Conservation (phyloP, 2,329 filamentous ascomycete species). For the Penicillium glabrum region DNA sequence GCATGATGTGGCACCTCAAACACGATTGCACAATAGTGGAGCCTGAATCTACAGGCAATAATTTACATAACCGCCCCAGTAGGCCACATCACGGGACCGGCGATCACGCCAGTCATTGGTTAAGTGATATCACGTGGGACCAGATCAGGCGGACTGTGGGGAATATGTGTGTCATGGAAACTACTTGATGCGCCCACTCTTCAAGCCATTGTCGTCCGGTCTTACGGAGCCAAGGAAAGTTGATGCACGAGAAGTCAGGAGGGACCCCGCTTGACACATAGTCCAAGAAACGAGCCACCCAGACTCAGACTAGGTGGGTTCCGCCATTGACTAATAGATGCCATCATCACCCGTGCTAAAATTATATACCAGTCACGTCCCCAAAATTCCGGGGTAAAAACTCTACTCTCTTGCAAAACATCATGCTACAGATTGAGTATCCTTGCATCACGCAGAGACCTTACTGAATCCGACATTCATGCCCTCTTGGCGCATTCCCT, state of each 20-base stretch:
- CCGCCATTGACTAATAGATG: constrained; percentile 15
- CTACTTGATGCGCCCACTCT: not conserved
- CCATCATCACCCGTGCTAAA: constrained; percentile 20
- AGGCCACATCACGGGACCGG: not conserved
- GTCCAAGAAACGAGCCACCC: constrained; percentile 11
- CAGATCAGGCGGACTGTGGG: not conserved
- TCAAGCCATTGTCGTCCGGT: constrained; percentile 10
- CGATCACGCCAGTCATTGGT: not conserved
- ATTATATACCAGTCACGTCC: constrained; percentile 17
- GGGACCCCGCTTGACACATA: constrained; percentile 19
- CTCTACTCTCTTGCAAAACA: constrained; percentile 5
- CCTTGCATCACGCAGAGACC: constrained; percentile 2
- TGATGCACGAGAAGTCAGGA: constrained; percentile 12
- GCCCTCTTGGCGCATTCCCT: constrained; percentile 12
- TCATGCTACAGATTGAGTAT: constrained; percentile 15
- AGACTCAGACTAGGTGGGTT: constrained; percentile 1
- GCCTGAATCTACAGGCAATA: not conserved
- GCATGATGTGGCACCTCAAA: not conserved
- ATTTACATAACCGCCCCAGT: not conserved
- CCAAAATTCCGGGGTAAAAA: constrained; percentile 20
- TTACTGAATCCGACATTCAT: constrained; percentile 9
- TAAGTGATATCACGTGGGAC: constrained; percentile 1
- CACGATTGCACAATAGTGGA: not conserved
- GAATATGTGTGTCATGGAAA: constrained; percentile 20
- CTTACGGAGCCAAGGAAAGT: constrained; percentile 12